phyloP scores from a whole-genome alignment of 371 early-diverging fungal species.

The Catenaria anguillulae region DNA sequence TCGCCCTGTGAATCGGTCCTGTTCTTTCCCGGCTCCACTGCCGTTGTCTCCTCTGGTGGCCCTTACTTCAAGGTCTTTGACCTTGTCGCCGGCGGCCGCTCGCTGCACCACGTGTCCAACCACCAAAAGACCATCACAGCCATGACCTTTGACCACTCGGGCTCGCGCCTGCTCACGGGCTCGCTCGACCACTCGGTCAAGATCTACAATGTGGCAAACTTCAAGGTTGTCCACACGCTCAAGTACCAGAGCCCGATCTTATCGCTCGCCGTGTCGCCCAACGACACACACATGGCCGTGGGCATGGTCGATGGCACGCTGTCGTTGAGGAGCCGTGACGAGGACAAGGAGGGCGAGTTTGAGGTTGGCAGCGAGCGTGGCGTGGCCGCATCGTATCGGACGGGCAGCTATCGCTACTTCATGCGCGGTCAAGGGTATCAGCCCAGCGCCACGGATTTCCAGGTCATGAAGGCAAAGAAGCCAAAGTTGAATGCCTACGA shows the following conservation, averaged over 20 bases:
- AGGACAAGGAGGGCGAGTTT: neutral
- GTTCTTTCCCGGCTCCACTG: constrained; percentile 66
- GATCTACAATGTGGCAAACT: constrained; percentile 69
- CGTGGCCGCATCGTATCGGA: constrained; percentile 14
- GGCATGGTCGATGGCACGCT: constrained; percentile 87
- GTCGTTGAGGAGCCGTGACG: constrained; percentile 61
- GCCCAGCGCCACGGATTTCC: constrained; percentile 34
- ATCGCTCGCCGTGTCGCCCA: constrained; percentile 28
- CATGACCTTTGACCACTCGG: constrained; percentile 59
- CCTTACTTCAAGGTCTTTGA: constrained; percentile 71
- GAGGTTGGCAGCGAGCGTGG: constrained; percentile 9
- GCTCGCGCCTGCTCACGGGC: constrained; percentile 66
- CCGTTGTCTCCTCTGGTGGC: constrained; percentile 54
- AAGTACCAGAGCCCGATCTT: constrained; percentile 86
- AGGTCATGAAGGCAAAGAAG: constrained; percentile 47
- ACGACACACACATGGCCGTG: constrained; percentile 72
- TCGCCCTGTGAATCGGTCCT: constrained; percentile 76
- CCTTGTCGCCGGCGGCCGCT: constrained; percentile 61
- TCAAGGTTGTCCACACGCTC: constrained; percentile 66
- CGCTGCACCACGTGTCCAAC: constrained; percentile 56
- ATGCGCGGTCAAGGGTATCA: constrained; percentile 39
- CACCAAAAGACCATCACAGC: constrained; percentile 90
- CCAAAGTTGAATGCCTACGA: constrained; percentile 57
- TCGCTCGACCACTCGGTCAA: constrained; percentile 92
- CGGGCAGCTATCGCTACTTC: constrained; percentile 53